Evolutionary conservation across 768 basidiomycete species (phyloP).

Genomic region (Tylopilus vinaceipallidus): DNA sequence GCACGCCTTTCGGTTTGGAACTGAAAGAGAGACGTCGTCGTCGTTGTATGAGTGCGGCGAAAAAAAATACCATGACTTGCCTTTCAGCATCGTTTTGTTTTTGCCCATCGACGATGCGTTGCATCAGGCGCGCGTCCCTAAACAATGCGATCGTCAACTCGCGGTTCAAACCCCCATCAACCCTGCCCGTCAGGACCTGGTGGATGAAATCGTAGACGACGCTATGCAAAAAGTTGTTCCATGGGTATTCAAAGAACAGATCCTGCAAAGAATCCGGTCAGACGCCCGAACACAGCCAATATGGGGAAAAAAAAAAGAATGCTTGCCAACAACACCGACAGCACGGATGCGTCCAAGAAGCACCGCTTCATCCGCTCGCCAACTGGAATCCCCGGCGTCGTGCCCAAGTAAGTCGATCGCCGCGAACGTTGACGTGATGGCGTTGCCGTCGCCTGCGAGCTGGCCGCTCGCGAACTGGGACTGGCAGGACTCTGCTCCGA

Average conservation of each 20-base stretch:
- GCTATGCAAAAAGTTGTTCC: slow-evolving; percentile 97
- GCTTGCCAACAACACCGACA: slow-evolving; percentile 76
- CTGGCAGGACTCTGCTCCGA: slow-evolving; percentile 26
- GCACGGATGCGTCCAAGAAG: slow-evolving; percentile 71
- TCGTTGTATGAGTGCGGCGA: too few species aligned
- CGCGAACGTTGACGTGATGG: slow-evolving; percentile 58
- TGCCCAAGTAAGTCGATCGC: slow-evolving; percentile 38
- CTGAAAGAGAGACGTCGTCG: slow-evolving; percentile 34
- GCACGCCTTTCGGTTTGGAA: slow-evolving; percentile 69
- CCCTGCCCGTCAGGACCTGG: slow-evolving; percentile 87
- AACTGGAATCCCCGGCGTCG: slow-evolving; percentile 44
- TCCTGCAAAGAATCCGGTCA: slow-evolving; percentile 48
- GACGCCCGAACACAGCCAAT: not conserved
- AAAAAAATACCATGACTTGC: slow-evolving; percentile 39
- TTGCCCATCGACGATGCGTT: slow-evolving; percentile 86
- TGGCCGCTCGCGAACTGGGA: slow-evolving; percentile 30
- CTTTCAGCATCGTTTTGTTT: slow-evolving; percentile 72
- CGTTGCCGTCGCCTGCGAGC: slow-evolving; percentile 36
- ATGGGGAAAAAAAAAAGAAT: not conserved
- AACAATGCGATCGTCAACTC: slow-evolving; percentile 84
- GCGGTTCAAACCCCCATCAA: slow-evolving; percentile 80
- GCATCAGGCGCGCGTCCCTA: slow-evolving; percentile 78
- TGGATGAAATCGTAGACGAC: slow-evolving; percentile 95
- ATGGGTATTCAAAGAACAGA: slow-evolving; percentile 92
- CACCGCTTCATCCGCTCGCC: slow-evolving; percentile 81